These are phyloP conservation scores for Didymella keratinophila DNA, from an alignment of 2,329 filamentous ascomycete genomes.

Conservation along the genomic window DNA sequence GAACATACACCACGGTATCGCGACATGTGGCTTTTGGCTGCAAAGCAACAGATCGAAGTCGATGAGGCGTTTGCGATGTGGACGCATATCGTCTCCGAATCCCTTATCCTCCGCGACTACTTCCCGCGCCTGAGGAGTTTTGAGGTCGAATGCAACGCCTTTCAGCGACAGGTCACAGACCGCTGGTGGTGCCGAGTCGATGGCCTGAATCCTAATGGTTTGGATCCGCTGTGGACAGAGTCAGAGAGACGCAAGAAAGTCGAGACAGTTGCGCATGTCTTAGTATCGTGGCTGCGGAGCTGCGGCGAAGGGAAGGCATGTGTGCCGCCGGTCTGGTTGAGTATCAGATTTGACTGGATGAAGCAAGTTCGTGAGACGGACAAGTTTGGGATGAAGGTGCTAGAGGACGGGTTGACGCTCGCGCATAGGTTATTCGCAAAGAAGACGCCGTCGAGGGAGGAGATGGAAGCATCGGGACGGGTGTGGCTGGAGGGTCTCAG, in stretches of 20 bases:
- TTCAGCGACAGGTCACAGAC: background rate
- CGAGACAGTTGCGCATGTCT: background rate
- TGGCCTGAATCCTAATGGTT: background rate
- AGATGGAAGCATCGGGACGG: background rate
- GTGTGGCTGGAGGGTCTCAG: background rate
- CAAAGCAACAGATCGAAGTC: too few species aligned
- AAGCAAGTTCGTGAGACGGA: background rate
- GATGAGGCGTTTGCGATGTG: background rate
- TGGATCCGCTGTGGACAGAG: too few species aligned
- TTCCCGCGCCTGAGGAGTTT: background rate
- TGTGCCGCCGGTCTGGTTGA: background rate
- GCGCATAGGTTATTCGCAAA: background rate
- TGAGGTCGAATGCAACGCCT: background rate
- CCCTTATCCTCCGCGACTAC: background rate
- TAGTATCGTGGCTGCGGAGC: background rate
- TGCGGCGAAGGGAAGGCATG: background rate
- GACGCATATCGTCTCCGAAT: background rate
- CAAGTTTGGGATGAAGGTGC: background rate
- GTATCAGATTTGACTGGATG: background rate
- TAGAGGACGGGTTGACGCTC: background rate
- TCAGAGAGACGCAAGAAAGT: background rate
- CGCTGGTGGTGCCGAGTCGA: background rate
- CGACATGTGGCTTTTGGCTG: too few species aligned
- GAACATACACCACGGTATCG: too few species aligned
- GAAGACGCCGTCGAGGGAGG: background rate